Conservation (phyloP, 768 basidiomycete genomes). For the Mycena metata region DNA sequence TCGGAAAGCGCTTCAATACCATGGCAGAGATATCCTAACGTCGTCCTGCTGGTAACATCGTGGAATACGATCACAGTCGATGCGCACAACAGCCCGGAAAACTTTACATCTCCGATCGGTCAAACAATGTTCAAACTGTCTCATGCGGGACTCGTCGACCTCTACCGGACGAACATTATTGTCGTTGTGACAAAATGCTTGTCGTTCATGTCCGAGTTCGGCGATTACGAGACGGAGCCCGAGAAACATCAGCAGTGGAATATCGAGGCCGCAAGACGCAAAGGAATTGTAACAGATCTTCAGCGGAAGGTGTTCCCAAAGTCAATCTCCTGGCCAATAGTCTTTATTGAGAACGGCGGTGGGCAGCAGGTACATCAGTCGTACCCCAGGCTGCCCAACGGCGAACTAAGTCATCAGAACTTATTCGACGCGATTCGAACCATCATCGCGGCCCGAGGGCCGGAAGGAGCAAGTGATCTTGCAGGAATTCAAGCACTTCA, state of each 20-base stretch:
- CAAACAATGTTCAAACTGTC: conserved; percentile 18
- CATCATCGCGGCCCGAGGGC: conserved; percentile 11
- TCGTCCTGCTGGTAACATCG: conserved; percentile 20
- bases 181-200: conserved; percentile 23
- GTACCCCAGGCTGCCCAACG: conserved; percentile 7
- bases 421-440: conserved; percentile 23
- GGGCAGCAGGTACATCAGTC: not conserved
- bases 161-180: conserved; percentile 11
- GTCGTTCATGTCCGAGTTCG: conserved; percentile 21
- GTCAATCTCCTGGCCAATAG: conserved; percentile 9
- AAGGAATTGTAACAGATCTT: conserved; percentile 6
- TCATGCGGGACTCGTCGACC: conserved; percentile 17
- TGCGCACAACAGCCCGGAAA: conserved; percentile 17
- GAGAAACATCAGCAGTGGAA: conserved; percentile 21
- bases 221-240: conserved; percentile 13
- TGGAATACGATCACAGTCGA: conserved; percentile 20
- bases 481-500: conserved; percentile 17
- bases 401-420: conserved; percentile 13
- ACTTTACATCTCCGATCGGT: conserved; percentile 18
- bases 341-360: conserved; percentile 27
- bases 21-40: conserved; percentile 19
- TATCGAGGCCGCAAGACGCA: conserved; percentile 14
- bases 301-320: conserved; percentile 20
- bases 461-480: conserved; percentile 11
- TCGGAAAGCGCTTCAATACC: conserved; percentile 7